A percentile compares a stretch with the other conserved stretches of the same genome.
phyloP scores from a whole-genome alignment of 2,329 filamentous ascomycete species.

The Colletotrichum trifolii region DNA sequence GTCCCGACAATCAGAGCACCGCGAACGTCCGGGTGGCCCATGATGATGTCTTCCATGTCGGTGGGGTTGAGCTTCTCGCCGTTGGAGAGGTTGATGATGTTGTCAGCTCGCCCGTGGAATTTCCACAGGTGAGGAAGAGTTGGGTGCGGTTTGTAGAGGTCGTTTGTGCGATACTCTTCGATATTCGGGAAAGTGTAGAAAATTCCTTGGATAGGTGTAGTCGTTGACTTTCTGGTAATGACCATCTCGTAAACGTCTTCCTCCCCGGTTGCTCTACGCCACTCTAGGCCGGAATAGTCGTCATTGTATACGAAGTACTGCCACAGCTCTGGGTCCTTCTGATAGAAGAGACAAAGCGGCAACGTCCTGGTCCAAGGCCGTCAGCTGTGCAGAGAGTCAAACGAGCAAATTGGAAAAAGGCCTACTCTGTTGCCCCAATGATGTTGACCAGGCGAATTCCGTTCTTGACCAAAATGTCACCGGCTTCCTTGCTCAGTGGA shows the following conservation, averaged over 20 bases:
- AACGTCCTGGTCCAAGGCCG: not conserved
- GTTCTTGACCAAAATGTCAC: constrained; percentile 48
- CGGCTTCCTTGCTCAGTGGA: constrained; percentile 47
- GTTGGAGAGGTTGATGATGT: constrained; percentile 60
- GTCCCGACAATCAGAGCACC: constrained; percentile 59
- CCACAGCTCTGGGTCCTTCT: constrained; percentile 37
- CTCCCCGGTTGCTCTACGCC: constrained; percentile 45
- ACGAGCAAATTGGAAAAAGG: not conserved
- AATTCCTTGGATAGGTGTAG: constrained; percentile 49
- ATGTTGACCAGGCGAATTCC: constrained; percentile 50
- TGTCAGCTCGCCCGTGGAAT: constrained; percentile 50
- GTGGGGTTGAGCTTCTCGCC: constrained; percentile 62
- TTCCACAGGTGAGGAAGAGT: constrained; percentile 49
- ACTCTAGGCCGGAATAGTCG: constrained; percentile 54
- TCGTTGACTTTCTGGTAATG: constrained; percentile 48
- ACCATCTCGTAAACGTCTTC: constrained; percentile 51
- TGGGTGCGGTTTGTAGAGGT: constrained; percentile 54
- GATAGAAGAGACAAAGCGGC: constrained; percentile 49
- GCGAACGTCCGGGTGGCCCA: constrained; percentile 51
- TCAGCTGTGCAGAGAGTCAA: too few species aligned
- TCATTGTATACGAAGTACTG: constrained; percentile 44
- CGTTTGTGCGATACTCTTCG: constrained; percentile 53
- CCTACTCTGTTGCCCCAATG: constrained; percentile 55
- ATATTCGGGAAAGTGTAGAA: constrained; percentile 54
- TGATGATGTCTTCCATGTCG: constrained; percentile 54